phyloP scores from a whole-genome alignment of 2,329 filamentous ascomycete genomes.

The Trichoderma cornu-damae region DNA sequence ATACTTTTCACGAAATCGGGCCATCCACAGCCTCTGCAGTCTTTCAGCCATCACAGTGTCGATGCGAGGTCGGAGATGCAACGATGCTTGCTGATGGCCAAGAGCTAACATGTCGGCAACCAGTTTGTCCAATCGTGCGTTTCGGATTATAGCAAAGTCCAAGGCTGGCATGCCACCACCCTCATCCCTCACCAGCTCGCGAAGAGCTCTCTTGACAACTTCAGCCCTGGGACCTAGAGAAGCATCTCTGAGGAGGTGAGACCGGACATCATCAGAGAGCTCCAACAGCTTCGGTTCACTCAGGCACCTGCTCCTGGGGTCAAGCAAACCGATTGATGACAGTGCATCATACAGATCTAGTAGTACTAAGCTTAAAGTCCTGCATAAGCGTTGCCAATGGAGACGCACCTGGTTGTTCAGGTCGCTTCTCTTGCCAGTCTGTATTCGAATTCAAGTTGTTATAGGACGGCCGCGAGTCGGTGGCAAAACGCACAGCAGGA shows the following conservation, averaged over 20 bases:
- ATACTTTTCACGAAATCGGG: constrained; percentile 41
- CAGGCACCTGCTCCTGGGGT: background rate
- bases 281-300: constrained; percentile 29
- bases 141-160: constrained; percentile 37
- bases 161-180: constrained; percentile 31
- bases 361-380: background rate
- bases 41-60: constrained; percentile 36
- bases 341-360: constrained; percentile 7
- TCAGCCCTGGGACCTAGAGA: constrained; percentile 32
- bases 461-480: background rate
- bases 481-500: background rate
- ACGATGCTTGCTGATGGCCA: constrained; percentile 26
- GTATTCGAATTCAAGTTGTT: background rate
- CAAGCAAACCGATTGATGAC: background rate
- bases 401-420: background rate
- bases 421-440: background rate
- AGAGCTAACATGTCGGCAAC: constrained; percentile 38
- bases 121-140: constrained; percentile 41
- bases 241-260: constrained; percentile 31
- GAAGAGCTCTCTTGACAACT: constrained; percentile 38
- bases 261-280: constrained; percentile 41
- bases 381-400: background rate
- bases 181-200: constrained; percentile 38
- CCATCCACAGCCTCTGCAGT: constrained; percentile 41
- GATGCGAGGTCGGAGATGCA: constrained; percentile 30